These are phyloP conservation scores for Panellus pusillus DNA, from an alignment of 768 basidiomycete species.

Conservation along the genomic window DNA sequence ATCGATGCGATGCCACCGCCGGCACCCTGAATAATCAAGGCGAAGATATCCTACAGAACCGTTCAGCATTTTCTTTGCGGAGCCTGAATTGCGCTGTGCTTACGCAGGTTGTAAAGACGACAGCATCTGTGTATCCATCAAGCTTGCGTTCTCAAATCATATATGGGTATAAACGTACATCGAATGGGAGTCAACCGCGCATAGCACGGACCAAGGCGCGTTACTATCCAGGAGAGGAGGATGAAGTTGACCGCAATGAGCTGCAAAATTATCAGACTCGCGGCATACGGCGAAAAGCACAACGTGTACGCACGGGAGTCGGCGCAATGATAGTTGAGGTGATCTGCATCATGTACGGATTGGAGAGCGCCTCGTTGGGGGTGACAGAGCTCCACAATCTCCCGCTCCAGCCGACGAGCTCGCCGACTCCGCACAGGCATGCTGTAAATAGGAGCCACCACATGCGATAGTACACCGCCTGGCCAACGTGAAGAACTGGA, in stretches of 20 bases:
- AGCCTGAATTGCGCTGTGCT: background rate
- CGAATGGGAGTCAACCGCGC: conserved; percentile 44
- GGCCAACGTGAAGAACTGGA: conserved; percentile 46
- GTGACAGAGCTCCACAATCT: conserved; percentile 51
- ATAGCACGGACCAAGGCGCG: conserved; percentile 44
- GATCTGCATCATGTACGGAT: conserved; percentile 43
- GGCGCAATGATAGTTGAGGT: conserved; percentile 51
- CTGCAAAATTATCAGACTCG: too few relatives aligned
- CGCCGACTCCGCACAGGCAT: conserved; percentile 45
- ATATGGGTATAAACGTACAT: conserved; percentile 30
- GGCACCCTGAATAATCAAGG: conserved; percentile 3
- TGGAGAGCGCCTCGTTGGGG: conserved; percentile 13
- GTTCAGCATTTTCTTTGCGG: background rate
- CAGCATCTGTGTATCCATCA: conserved; percentile 29
- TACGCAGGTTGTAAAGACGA: conserved; percentile 38
- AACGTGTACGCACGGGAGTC: conserved; percentile 34
- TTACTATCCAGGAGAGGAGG: conserved; percentile 47
- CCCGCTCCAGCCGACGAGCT: conserved; percentile 56
- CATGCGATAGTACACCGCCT: conserved; percentile 42
- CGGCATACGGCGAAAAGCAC: too few relatives aligned
- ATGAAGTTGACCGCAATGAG: conserved; percentile 58
- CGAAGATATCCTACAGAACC: conserved; percentile 1
- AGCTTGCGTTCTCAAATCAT: conserved; percentile 12
- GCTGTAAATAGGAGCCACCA: conserved; percentile 57
- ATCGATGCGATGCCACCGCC: conserved; percentile 11